These are phyloP conservation scores for Cystobasidium pallidum DNA, from an alignment of 1,284 basidiomycete species.

Conservation along the genomic window DNA sequence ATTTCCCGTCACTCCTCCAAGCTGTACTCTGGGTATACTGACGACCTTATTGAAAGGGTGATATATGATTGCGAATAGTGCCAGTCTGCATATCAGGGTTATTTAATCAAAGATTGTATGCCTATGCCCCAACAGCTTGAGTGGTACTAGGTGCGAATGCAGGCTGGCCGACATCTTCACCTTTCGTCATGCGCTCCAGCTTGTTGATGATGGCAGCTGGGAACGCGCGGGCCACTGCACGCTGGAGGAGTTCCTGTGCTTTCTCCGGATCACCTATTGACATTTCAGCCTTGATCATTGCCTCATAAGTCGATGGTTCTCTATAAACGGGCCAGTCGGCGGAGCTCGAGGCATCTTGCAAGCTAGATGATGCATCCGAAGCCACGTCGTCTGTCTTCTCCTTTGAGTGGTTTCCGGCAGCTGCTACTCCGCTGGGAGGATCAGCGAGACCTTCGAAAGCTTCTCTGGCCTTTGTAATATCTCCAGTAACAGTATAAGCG, in stretches of 20 bases:
- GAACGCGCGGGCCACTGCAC: slow-evolving; percentile 70
- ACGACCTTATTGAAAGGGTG: background rate
- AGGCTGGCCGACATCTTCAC: slow-evolving; percentile 29
- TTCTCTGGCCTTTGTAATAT: slow-evolving; percentile 70
- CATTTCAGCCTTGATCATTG: slow-evolving; percentile 92
- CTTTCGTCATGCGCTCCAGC: slow-evolving; percentile 28
- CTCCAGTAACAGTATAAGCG: slow-evolving; percentile 74
- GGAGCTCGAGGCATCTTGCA: slow-evolving; percentile 54
- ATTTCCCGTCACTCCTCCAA: background rate
- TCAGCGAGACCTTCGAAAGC: slow-evolving; percentile 89
- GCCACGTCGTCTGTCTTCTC: slow-evolving; percentile 47
- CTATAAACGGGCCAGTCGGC: slow-evolving; percentile 73
- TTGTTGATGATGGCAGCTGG: slow-evolving; percentile 55
- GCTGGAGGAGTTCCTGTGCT: slow-evolving; percentile 72
- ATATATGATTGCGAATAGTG: background rate
- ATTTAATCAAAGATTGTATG: background rate
- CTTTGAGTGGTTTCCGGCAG: slow-evolving; percentile 59
- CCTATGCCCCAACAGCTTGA: background rate
- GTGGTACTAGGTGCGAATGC: slow-evolving; percentile 13
- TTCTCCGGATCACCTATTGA: slow-evolving; percentile 71
- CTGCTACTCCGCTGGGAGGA: slow-evolving; percentile 72
- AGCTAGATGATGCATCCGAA: background rate
- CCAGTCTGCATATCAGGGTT: background rate
- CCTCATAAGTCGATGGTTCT: slow-evolving; percentile 70
- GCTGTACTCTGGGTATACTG: background rate